These are phyloP conservation scores for Canavalia ensiformis DNA, from an alignment of 306 rosid genomes.

Conservation along the genomic window DNA sequence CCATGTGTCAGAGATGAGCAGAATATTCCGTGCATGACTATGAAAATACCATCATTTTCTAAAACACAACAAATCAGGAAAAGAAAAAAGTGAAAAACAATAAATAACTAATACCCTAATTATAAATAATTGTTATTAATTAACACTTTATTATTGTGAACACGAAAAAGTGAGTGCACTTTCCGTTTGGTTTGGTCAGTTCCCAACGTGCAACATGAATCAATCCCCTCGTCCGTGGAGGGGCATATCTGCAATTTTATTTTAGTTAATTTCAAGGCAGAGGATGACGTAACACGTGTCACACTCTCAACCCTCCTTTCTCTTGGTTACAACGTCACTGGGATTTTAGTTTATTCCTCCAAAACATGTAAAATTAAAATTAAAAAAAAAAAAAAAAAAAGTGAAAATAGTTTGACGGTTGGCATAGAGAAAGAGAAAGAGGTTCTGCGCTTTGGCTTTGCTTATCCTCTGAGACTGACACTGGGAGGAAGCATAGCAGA, in stretches of 20 bases:
- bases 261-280: not conserved
- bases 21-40: conserved; percentile 51
- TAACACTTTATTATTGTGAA: conserved; percentile 7
- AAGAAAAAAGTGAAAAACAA: not conserved
- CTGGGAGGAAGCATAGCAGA: conserved; percentile 30
- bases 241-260: conserved; percentile 15
- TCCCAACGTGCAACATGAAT: not conserved
- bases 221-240: not conserved
- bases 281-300: conserved; percentile 73
- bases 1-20: conserved; percentile 29
- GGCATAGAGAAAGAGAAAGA: conserved; percentile 3
- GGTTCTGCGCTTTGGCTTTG: conserved; percentile 44
- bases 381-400: not conserved
- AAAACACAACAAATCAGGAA: not conserved
- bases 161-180: not conserved
- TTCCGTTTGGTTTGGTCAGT: not conserved
- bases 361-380: not conserved
- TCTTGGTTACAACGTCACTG: conserved; percentile 58
- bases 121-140: not conserved
- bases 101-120: not conserved
- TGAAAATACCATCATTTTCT: conserved; percentile 38
- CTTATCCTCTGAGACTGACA: conserved; percentile 62
- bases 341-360: conserved; percentile 3
- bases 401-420: conserved; percentile 16
- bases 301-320: conserved; percentile 51